Percentiles rank a stretch among this genome's conserved stretches.
phyloP scores from a whole-genome alignment of 345 rosid species.

The Firmiana major region DNA sequence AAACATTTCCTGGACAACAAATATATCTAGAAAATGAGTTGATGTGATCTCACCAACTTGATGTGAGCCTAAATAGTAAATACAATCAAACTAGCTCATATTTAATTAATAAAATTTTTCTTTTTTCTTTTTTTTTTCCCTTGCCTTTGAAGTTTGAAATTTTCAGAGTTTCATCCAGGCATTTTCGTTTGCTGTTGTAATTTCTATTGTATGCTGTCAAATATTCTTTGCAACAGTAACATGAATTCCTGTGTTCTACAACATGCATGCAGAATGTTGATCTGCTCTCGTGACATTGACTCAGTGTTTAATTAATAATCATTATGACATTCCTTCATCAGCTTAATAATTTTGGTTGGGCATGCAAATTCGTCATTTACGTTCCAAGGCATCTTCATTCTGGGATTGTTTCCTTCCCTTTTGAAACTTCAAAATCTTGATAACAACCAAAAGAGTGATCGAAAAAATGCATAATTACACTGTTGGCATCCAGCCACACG shows the following conservation, averaged over 20 bases:
- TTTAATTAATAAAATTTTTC: not conserved
- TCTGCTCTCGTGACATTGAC: not conserved
- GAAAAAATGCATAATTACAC: too few relatives aligned
- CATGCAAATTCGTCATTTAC: not conserved
- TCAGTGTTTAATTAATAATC: not conserved
- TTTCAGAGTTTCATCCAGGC: not conserved
- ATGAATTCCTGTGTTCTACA: not conserved
- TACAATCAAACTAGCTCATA: not conserved
- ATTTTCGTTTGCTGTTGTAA: not conserved
- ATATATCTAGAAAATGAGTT: not conserved
- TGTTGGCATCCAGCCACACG: not conserved
- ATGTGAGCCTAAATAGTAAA: not conserved
- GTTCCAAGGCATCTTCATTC: not conserved
- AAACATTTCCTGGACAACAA: not conserved
- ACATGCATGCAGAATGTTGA: not conserved
- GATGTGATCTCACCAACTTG: constrained; percentile 3
- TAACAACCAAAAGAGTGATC: not conserved
- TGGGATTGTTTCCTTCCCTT: too few relatives aligned
- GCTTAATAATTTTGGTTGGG: not conserved
- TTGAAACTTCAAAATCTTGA: not conserved
- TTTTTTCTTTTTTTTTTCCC: not conserved
- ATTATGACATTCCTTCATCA: not conserved
- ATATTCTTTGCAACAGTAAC: not conserved
- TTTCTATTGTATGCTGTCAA: too few relatives aligned
- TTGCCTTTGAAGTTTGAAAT: not conserved